phyloP scores from a whole-genome alignment of 1,139 yeast genomes.

The Geotrichum cucujoidarum region DNA sequence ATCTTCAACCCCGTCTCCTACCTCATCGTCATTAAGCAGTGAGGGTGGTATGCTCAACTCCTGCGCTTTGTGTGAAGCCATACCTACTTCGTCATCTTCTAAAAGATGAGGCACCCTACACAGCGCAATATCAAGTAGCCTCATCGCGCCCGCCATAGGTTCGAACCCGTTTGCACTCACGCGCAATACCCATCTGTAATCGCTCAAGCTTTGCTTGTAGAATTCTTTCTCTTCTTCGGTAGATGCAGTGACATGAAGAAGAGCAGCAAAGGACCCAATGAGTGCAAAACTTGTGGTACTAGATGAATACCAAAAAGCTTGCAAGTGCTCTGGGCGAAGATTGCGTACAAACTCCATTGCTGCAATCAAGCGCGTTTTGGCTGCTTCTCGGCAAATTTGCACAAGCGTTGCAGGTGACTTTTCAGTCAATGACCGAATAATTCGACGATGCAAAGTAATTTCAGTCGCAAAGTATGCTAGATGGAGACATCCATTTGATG shows the following conservation, averaged over 20 bases:
- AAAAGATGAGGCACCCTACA: slow-evolving; percentile 26
- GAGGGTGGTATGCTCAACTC: background rate
- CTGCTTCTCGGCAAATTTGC: slow-evolving; percentile 76
- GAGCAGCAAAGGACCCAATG: slow-evolving; percentile 81
- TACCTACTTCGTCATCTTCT: background rate
- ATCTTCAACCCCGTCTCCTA: slow-evolving; percentile 15
- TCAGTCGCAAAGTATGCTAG: slow-evolving; percentile 85
- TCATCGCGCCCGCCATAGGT: slow-evolving; percentile 65
- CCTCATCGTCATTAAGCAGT: slow-evolving; percentile 9
- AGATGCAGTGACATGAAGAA: slow-evolving; percentile 45
- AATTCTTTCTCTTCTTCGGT: slow-evolving; percentile 53
- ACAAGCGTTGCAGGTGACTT: slow-evolving; percentile 50
- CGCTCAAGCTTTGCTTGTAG: slow-evolving; percentile 63
- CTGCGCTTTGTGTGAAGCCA: background rate
- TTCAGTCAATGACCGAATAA: slow-evolving; percentile 48
- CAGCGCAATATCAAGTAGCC: slow-evolving; percentile 48
- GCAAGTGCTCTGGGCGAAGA: slow-evolving; percentile 74
- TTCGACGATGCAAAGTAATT: slow-evolving; percentile 74
- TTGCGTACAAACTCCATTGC: slow-evolving; percentile 75
- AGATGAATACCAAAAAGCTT: slow-evolving; percentile 84
- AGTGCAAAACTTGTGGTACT: slow-evolving; percentile 71
- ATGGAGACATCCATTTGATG: slow-evolving; percentile 68
- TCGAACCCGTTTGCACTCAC: slow-evolving; percentile 70
- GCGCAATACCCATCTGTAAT: slow-evolving; percentile 70
- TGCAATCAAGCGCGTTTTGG: slow-evolving; percentile 71